Base-by-base conservation (phyloP, 148 eudicot genomes). In the Persicaria maculosa region DNA sequence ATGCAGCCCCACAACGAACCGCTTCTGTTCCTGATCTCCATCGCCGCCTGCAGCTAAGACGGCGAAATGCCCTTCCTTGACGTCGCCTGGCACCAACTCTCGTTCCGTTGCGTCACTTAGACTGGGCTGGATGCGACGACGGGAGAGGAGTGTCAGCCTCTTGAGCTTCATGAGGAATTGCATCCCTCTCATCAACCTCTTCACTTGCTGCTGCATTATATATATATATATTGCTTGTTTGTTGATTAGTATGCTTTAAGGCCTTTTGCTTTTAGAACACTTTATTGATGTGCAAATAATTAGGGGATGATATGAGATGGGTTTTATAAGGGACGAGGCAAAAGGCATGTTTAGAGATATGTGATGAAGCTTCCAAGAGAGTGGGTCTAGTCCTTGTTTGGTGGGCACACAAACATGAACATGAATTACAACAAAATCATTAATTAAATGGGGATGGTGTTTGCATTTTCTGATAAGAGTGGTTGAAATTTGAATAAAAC, bases 31-130 rank as follows among this genome's bases (percentile, higher is more conserved):
- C 9, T 40, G n/a, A n/a, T n/a, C 52, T 48, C 71, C 77, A 4
- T 12, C 40, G 15, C 47, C 71, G 25, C 25, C 25, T 22, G 40
- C 40, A 15, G 77, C 77, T 5, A 65, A n/a, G 15, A 65, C 77
- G 4, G 67, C 77, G 16, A 75, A 75, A 65, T 75, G 72, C 43
- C 77, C 72, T 71, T 71, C 5, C 73, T 46, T 71, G 52, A 71
- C 15, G 43, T 71, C 73, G 25, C 15, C 9, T 17, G 73, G 73
- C 8, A 47, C 54, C 53, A 11, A n/a, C 43, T 46, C 43, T 4
- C 0, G 40, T 17, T 71, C 73, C 43, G 16, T 25, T 69, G 73
- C 4, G 1, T 65, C 46, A 5, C 46, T 46, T 6, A 65, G 47
- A 15, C 12, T 65, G 70, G 70, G 70, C 7, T 0, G n/a, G 70